phyloP scores from a whole-genome alignment of 2,329 filamentous ascomycete species.

The Penicillium freii region DNA sequence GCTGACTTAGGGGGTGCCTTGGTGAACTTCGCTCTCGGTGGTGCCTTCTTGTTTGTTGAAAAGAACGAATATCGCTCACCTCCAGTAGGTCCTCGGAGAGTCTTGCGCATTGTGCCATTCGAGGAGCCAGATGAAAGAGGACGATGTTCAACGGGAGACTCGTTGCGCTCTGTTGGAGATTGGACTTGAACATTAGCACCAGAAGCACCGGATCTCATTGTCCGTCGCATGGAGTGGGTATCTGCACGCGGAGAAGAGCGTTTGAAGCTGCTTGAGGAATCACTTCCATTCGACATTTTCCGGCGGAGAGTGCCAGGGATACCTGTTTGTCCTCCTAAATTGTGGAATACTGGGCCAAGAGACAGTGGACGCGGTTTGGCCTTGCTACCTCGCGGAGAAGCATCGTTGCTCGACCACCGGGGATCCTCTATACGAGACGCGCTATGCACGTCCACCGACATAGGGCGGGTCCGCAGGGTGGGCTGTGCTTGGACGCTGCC shows the following conservation, averaged over 20 bases:
- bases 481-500: slow-evolving; percentile 10
- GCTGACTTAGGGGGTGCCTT: slow-evolving; percentile 26
- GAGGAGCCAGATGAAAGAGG: slow-evolving; percentile 46
- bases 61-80: slow-evolving; percentile 43
- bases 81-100: slow-evolving; percentile 50
- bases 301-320: slow-evolving; percentile 46
- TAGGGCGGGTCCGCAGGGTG: slow-evolving; percentile 18
- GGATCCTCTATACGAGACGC: slow-evolving; percentile 11
- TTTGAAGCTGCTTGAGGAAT: slow-evolving; percentile 74
- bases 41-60: slow-evolving; percentile 37
- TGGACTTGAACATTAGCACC: slow-evolving; percentile 30
- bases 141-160: slow-evolving; percentile 59
- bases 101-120: slow-evolving; percentile 45
- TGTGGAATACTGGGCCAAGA: slow-evolving; percentile 23
- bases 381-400: slow-evolving; percentile 6
- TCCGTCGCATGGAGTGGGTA: slow-evolving; percentile 64
- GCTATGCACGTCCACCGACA: slow-evolving; percentile 18
- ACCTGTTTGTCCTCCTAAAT: slow-evolving; percentile 1
- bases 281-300: slow-evolving; percentile 64
- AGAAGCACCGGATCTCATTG: slow-evolving; percentile 62
- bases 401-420: slow-evolving; percentile 10
- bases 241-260: slow-evolving; percentile 53
- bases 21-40: slow-evolving; percentile 27
- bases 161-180: slow-evolving; percentile 47
- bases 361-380: slow-evolving; percentile 24